Conservation (phyloP, 2,329 filamentous ascomycete genomes). For the Leptographium radiaticola region DNA sequence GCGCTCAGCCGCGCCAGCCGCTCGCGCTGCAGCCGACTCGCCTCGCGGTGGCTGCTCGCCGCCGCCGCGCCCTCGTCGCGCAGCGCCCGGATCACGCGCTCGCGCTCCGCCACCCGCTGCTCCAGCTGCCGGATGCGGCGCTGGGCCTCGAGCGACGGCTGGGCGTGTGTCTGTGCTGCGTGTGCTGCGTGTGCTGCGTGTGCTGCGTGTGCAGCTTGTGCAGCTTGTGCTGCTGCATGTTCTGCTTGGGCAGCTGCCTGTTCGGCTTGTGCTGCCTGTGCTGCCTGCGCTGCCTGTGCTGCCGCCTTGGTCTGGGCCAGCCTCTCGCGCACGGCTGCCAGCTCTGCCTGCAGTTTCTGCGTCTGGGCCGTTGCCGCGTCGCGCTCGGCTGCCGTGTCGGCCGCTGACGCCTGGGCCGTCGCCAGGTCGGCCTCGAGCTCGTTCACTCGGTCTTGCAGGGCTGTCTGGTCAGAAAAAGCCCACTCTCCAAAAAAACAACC, state of each 20-base stretch:
- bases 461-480: neutral
- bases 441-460: conserved; percentile 4
- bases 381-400: conserved; percentile 4
- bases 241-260: neutral
- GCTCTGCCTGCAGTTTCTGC: conserved; percentile 4
- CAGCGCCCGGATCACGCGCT: conserved; percentile 12
- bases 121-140: conserved; percentile 12
- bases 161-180: neutral
- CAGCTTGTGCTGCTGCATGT: neutral
- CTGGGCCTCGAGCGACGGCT: conserved; percentile 6
- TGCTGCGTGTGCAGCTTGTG: neutral
- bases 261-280: neutral
- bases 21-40: conserved; percentile 9
- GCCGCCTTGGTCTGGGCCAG: conserved; percentile 1
- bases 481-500: too few relatives aligned
- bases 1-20: conserved; percentile 10
- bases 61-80: conserved; percentile 10
- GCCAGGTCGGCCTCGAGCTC: conserved; percentile 10
- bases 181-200: neutral
- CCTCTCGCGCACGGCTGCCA: conserved; percentile 5
- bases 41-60: conserved; percentile 11
- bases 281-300: neutral
- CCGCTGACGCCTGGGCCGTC: conserved; percentile 1
- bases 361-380: conserved; percentile 5
- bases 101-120: conserved; percentile 11